Evolutionary conservation across 352 stramenopile genomes (phyloP), one percentile per base, ranked within the genome.

Genomic region (Phytophthora aleatoria): DNA sequence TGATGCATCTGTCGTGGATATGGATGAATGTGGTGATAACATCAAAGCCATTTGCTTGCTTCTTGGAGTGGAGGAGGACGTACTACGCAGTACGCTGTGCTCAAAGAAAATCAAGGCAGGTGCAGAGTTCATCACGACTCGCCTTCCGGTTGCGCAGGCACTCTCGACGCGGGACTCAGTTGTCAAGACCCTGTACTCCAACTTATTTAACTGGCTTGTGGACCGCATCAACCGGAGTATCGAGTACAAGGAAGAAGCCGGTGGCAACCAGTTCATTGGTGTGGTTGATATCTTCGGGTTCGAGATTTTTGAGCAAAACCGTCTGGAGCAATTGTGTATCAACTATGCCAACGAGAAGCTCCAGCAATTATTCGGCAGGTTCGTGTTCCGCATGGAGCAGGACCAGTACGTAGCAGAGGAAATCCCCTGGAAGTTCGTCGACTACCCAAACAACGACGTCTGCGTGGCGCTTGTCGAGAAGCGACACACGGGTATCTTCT

Each of bases 191-290:
- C 70, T 97, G 6, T 97, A 97, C 71, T 83, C 85, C 5, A 91
- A 92, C 50, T 57, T 97, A 55, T 97, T 97, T 73, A 89, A 97
- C 43, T 99, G 94, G 94, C 81, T 99, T 30, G 96, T 99, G 9
- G 76, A 87, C 50, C 80, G 87, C 33, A 97, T 98, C 73, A 98
- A 98, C 72, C 73, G 76, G 68, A 97, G 76, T 53, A 95, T 98
- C 60, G 74, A 93, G 72, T 94, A 94, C 73, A 81, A 81, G 56
- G 80, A 92, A 65, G 71, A 86, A 58, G 63, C 62, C 0, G 60
- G 58, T 0, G 73, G 77, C 20, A 87, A 65, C 35, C 85, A 92
- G 52, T 96, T 97, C 50, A 96, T 97, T 49, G 90, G 90, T 38
- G 85, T 97, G 2, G 81, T 97, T 31, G 90, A 97, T 56, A 97